These are phyloP conservation scores for Prunus yedoensis DNA, from an alignment of 331 rosid genomes.

Conservation along the genomic window DNA sequence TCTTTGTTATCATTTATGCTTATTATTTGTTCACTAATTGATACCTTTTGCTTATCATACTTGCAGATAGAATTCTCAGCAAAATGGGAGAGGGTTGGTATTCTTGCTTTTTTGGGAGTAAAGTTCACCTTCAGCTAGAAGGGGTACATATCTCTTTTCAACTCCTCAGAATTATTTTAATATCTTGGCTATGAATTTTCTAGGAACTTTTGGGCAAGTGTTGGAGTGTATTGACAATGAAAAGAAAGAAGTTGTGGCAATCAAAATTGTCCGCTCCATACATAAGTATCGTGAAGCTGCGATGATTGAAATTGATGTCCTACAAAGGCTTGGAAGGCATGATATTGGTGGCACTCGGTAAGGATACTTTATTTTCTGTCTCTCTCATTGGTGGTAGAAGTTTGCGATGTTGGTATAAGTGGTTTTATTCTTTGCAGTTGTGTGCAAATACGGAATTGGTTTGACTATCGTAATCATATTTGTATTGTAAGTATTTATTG, in stretches of 20 bases:
- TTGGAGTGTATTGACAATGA: constrained; percentile 73
- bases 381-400: constrained; percentile 38
- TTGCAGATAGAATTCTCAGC: constrained; percentile 71
- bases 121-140: neutral
- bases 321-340: constrained; percentile 64
- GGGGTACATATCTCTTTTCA: neutral
- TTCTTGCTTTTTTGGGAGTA: constrained; percentile 1
- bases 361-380: constrained; percentile 30
- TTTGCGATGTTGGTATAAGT: constrained; percentile 60
- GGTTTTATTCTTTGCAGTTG: constrained; percentile 84
- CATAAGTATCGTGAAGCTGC: constrained; percentile 78
- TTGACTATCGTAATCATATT: constrained; percentile 92
- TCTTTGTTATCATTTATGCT: neutral
- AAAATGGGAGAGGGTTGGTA: constrained; percentile 87
- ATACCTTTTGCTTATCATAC: constrained; percentile 12
- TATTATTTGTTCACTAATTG: constrained; percentile 6
- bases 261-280: constrained; percentile 67
- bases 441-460: constrained; percentile 96
- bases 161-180: neutral
- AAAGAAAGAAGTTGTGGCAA: constrained; percentile 65
- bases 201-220: constrained; percentile 86
- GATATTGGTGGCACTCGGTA: constrained; percentile 68
- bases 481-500: constrained; percentile 89
- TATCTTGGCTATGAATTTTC: constrained; percentile 9
- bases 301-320: constrained; percentile 74